Percentiles rank a stretch among this genome's conserved stretches.
Conservation (phyloP, 305 asterid genomes). For the Rubia tinctorum region DNA sequence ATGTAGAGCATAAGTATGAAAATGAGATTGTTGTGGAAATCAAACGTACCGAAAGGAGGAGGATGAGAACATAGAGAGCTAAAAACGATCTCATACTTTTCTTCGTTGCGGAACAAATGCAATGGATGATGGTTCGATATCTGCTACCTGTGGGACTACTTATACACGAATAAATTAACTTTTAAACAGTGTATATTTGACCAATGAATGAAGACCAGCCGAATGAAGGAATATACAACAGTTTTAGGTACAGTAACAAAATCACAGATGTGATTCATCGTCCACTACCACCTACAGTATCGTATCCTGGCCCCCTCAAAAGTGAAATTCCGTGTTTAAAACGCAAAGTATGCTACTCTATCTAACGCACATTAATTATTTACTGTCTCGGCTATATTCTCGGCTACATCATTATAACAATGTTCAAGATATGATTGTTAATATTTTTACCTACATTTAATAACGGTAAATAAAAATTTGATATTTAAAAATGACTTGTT, state of each 20-base stretch:
- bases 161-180: slow-evolving; percentile 9
- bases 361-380: background rate
- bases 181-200: background rate
- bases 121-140: background rate
- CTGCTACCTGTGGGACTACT: slow-evolving; percentile 13
- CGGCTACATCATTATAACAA: no score
- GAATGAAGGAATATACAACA: background rate
- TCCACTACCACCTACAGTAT: background rate
- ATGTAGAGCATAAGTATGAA: no score
- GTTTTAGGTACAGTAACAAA: background rate
- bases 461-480: no score
- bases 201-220: slow-evolving; percentile 2
- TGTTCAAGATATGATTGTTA: no score
- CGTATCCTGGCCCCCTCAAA: no score
- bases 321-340: no score
- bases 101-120: background rate
- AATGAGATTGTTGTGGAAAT: background rate
- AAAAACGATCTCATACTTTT: slow-evolving; percentile 31
- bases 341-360: background rate
- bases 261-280: background rate
- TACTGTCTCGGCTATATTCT: no score
- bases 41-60: slow-evolving; percentile 39
- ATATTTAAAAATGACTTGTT: no score
- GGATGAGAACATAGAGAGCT: slow-evolving; percentile 38
- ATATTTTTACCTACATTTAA: no score